Conservation (phyloP, 352 stramenopile species). For the Pythium vanterpoolii region DNA sequence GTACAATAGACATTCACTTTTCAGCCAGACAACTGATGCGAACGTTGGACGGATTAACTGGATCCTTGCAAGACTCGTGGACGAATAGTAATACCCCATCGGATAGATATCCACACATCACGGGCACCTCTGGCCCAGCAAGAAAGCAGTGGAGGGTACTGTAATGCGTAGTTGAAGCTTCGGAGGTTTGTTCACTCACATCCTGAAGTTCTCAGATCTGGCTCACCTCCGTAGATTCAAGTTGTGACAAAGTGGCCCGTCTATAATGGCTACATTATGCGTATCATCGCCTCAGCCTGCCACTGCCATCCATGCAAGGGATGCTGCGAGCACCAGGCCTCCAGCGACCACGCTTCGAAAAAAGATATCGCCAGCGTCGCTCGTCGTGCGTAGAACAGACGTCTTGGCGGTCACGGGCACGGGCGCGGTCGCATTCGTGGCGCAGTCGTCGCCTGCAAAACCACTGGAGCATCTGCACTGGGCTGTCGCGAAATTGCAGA, state of each 20-base stretch:
- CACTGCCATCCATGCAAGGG: background rate
- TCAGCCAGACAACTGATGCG: too few relatives aligned
- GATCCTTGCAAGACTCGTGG: too few relatives aligned
- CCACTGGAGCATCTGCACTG: constrained; percentile 28
- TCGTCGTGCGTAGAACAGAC: background rate
- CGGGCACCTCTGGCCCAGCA: too few relatives aligned
- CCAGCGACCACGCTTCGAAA: background rate
- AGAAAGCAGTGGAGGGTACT: background rate
- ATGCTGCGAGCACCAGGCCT: background rate
- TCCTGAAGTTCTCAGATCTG: constrained; percentile 27
- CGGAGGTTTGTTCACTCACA: background rate
- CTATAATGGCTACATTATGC: background rate
- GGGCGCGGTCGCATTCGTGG: constrained; percentile 14
- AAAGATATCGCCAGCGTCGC: background rate
- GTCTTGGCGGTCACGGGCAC: constrained; percentile 1
- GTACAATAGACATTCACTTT: too few relatives aligned
- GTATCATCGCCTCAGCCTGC: background rate
- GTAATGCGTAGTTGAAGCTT: background rate
- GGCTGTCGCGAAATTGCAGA: constrained; percentile 25
- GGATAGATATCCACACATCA: too few relatives aligned
- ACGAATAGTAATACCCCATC: too few relatives aligned
- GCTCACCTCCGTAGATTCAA: background rate
- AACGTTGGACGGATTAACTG: too few relatives aligned
- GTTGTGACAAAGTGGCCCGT: too few relatives aligned
- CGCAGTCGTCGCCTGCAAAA: constrained; percentile 28